Conservation (phyloP, 2,329 filamentous ascomycete species). For the Pleurostoma richardsiae region DNA sequence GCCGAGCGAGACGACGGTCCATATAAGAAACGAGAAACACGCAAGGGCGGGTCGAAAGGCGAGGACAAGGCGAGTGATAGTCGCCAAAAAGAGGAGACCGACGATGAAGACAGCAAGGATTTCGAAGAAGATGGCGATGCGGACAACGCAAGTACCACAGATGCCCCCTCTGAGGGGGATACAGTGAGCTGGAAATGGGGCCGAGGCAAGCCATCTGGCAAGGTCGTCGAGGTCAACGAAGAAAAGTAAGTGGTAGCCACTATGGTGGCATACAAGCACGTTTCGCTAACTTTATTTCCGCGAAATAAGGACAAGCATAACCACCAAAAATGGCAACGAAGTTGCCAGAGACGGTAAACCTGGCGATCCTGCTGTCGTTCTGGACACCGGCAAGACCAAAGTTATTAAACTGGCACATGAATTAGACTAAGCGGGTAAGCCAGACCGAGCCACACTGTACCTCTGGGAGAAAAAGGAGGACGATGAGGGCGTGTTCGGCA, state of each 20-base stretch:
- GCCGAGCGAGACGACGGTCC: constrained; percentile 9
- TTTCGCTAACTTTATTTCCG: background rate
- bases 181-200: constrained; percentile 44
- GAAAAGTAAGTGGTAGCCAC: constrained; percentile 25
- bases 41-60: constrained; percentile 8
- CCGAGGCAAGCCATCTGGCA: constrained; percentile 33
- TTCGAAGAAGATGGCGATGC: constrained; percentile 9
- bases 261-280: background rate
- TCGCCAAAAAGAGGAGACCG: constrained; percentile 1
- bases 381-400: constrained; percentile 36
- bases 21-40: constrained; percentile 14
- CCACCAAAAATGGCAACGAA: constrained; percentile 34
- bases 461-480: no score
- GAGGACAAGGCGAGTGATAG: background rate
- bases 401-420: constrained; percentile 35
- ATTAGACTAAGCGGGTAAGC: constrained; percentile 19
- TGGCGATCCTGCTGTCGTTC: constrained; percentile 35
- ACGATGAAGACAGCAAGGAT: constrained; percentile 11
- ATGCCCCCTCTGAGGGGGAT: constrained; percentile 22
- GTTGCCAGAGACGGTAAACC: constrained; percentile 31
- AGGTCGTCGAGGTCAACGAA: constrained; percentile 36
- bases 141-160: constrained; percentile 7
- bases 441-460: no score
- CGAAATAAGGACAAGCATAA: constrained; percentile 25
- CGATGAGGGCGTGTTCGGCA: no score